Evolutionary conservation across 768 basidiomycete genomes (phyloP).

Genomic region (Leccinum aurantiacum): DNA sequence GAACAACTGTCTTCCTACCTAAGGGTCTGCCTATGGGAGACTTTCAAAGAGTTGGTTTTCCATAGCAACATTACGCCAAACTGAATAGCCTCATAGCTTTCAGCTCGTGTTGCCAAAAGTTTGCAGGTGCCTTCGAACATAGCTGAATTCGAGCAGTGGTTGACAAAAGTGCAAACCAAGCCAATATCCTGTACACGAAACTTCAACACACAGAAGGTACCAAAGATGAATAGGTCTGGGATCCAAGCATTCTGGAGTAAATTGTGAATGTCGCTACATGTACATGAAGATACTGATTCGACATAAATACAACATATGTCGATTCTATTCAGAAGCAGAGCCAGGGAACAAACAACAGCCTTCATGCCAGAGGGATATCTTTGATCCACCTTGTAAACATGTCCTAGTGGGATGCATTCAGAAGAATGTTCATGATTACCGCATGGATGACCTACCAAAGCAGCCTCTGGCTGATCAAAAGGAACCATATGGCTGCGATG

Average conservation of each 20-base stretch:
- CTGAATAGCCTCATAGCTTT: too few relatives aligned
- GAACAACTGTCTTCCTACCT: too few relatives aligned
- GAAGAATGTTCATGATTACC: neutral
- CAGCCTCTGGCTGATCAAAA: constrained; percentile 84
- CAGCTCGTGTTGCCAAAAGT: too few relatives aligned
- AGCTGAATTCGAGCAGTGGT: neutral
- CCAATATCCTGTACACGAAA: neutral
- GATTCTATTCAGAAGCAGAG: neutral
- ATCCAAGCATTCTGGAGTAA: neutral
- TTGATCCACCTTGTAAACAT: constrained; percentile 59
- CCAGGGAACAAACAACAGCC: neutral
- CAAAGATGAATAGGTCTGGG: neutral
- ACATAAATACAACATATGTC: neutral
- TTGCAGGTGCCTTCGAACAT: neutral
- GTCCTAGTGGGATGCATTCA: constrained; percentile 40
- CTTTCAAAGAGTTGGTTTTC: neutral
- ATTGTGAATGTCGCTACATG: neutral
- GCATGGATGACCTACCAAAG: constrained; percentile 52
- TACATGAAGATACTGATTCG: neutral
- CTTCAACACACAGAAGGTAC: neutral
- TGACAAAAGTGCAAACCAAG: too few relatives aligned
- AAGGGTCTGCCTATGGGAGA: too few relatives aligned
- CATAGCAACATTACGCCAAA: too few relatives aligned
- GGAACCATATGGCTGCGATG: constrained; percentile 81
- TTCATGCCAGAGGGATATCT: constrained; percentile 46